These are phyloP conservation scores for Wallacemonas sp. DNA, from an alignment of 208 protist species.

Conservation along the genomic window DNA sequence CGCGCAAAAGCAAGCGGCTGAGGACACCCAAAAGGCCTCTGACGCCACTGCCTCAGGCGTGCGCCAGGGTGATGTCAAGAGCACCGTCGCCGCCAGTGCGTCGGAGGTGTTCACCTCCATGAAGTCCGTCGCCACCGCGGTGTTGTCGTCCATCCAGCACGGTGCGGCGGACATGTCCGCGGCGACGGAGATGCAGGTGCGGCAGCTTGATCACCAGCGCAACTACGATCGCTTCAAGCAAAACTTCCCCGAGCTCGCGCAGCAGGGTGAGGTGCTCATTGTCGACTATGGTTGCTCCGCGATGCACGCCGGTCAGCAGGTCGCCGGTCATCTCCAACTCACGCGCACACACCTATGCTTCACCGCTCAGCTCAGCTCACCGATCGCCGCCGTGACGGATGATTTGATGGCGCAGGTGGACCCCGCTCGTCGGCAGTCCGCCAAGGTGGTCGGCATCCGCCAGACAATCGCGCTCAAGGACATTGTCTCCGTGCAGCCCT, in stretches of 20 bases:
- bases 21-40: neutral
- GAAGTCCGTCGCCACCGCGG: conserved; percentile 23
- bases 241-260: conserved; percentile 54
- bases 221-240: conserved; percentile 52
- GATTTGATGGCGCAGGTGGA: conserved; percentile 21
- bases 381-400: conserved; percentile 28
- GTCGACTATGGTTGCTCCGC: conserved; percentile 63
- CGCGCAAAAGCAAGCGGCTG: neutral
- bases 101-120: conserved; percentile 22
- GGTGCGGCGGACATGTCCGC: conserved; percentile 37
- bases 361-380: conserved; percentile 32
- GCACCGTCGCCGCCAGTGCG: conserved; percentile 14
- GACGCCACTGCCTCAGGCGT: neutral
- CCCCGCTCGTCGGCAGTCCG: conserved; percentile 15
- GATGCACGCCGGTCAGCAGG: conserved; percentile 42
- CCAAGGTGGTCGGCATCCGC: conserved; percentile 30
- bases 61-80: conserved; percentile 10
- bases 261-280: conserved; percentile 59
- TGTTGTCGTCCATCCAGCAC: conserved; percentile 52
- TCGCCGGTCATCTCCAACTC: conserved; percentile 61
- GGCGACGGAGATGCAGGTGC: conserved; percentile 52
- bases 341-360: conserved; percentile 71
- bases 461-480: conserved; percentile 53
- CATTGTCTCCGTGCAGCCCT: conserved; percentile 61
- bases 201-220: conserved; percentile 52